Base-by-base conservation (phyloP, 1,284 basidiomycete genomes). In the Rhodotorula glutinis region DNA sequence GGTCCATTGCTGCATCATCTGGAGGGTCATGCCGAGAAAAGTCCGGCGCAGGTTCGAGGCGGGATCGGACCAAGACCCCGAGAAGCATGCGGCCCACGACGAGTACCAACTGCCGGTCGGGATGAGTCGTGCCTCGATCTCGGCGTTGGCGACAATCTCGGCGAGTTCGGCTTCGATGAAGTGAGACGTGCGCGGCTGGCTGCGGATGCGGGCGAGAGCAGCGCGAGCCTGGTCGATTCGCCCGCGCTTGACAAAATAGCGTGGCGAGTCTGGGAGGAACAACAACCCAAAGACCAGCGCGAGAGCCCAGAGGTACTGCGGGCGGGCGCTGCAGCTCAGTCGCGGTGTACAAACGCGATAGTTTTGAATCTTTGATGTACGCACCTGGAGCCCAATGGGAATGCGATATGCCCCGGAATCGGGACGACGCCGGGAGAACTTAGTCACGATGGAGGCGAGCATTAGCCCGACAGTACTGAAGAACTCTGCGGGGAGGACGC, bases 211-310 rank as follows among this genome's bases (percentile, higher is more conserved):
- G 41, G 63, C 78, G 69, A 81, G 77, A 23, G 84, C 86, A 86
- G 86, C 88, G 60, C 85, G 80, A 0, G 88, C 87, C 72, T 88
- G 83, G 4, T 83, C 83, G 62, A 84, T 79, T 49, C 84, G 82
- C 29, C 85, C 85, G 55, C 84, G 82, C 76, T 85, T 87, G 47
- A 87, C 79, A 21, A 87, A 83, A 87, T 80, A 89, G 77, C 88
- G 82, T 17, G 87, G 88, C 16, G 86, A 88, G 76, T 89, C 88
- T 51, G 87, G 87, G 38, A 88, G 81, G 81, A 84, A 71, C 74
- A 87, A 84, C 73, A 86, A 77, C 27, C 88, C 85, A 21, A 82
- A 82, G 65, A 81, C 69, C 56, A 88, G 85, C 52, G 87, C 78
- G 10, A 85, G 63, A 3, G 86, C 86, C 58, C 89, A 82, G 13